Percentiles rank a stretch among this genome's conserved stretches.
These are phyloP conservation scores for Leccinellum albellum DNA, from an alignment of 768 basidiomycete genomes.

Conservation along the genomic window DNA sequence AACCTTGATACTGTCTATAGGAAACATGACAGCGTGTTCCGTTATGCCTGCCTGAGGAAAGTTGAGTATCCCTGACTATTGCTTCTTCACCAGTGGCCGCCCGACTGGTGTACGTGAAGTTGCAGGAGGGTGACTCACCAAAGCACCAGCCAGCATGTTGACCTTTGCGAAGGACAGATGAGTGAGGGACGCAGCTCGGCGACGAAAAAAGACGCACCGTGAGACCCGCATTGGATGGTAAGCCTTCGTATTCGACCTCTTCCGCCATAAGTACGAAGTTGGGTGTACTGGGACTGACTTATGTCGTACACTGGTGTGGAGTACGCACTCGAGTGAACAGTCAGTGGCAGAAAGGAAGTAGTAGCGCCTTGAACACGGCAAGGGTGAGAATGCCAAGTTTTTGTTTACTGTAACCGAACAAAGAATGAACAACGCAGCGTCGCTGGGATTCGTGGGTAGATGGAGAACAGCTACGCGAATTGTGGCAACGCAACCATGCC, in stretches of 20 bases:
- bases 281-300: slow-evolving; percentile 5
- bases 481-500: slow-evolving; percentile 3
- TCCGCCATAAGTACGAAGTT: slow-evolving; percentile 32
- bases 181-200: slow-evolving; percentile 11
- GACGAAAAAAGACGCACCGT: slow-evolving; percentile 40
- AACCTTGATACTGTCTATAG: slow-evolving; percentile 97
- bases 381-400: slow-evolving; percentile 8
- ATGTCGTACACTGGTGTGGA: slow-evolving; percentile 2
- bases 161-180: slow-evolving; percentile 47
- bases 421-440: slow-evolving; percentile 1
- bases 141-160: slow-evolving; percentile 95
- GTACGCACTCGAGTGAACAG: slow-evolving; percentile 2
- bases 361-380: not conserved
- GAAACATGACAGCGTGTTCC: slow-evolving; percentile 99
- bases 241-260: slow-evolving; percentile 60
- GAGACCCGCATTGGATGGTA: slow-evolving; percentile 76
- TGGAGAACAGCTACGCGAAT: not conserved
- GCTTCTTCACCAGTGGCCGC: not conserved
- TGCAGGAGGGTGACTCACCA: slow-evolving; percentile 54
- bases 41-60: slow-evolving; percentile 86
- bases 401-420: too few species aligned
- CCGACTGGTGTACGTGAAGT: slow-evolving; percentile 2
- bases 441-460: not conserved
- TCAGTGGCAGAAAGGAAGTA: not conserved
- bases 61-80: slow-evolving; percentile 12